Base-by-base conservation (phyloP, 148 eudicot species). In the Diospyros kaki region DNA sequence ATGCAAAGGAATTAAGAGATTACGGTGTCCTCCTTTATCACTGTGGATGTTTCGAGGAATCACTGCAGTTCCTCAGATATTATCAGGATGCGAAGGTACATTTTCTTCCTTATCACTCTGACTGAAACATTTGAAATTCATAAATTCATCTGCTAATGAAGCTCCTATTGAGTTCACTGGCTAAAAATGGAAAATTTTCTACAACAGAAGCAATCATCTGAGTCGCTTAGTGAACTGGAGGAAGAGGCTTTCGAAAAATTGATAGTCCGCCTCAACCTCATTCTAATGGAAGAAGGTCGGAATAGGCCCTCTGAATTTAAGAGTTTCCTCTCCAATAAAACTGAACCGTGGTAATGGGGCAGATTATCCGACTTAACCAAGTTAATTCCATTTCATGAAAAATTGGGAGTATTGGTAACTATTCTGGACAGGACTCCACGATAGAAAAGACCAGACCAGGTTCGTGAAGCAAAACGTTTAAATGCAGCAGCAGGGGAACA, bases 21-120 rank as follows among this genome's bases (percentile, higher is more conserved):
- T 93, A 93, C 66, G 84, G 87, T 68, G 85, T 81, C 71, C 98
- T 93, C 68, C 91, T 93, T 9, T 93, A 93, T 79, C 98, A 93
- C 77, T 88, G 92, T 72, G 90, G 98, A 75, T 86, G 85, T 76
- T 93, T 89, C 56, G 89, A 91, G 71, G 88, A 93, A 61, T 76
- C 98, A 9, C 75, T 87, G 68, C 84, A 81, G 42, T 86, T 81
- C 83, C 82, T 93, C 62, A 82, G 80, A 55, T 76, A 83, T 28
- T 93, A 91, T 81, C 83, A 84, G 69, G 93, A 90, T 75, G 73
- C 77, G 41, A 81, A 89, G 96, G 96, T 93, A 73, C 58, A 69
- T 40, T 54, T 7, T 72, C 2, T n/a, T 58, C 68, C 39, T 48
- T 1, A 8, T 66, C 2, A 18, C 17, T 28, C 28, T 28, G 39